phyloP scores from a whole-genome alignment of 768 basidiomycete species.

The Scleroderma citrinum region DNA sequence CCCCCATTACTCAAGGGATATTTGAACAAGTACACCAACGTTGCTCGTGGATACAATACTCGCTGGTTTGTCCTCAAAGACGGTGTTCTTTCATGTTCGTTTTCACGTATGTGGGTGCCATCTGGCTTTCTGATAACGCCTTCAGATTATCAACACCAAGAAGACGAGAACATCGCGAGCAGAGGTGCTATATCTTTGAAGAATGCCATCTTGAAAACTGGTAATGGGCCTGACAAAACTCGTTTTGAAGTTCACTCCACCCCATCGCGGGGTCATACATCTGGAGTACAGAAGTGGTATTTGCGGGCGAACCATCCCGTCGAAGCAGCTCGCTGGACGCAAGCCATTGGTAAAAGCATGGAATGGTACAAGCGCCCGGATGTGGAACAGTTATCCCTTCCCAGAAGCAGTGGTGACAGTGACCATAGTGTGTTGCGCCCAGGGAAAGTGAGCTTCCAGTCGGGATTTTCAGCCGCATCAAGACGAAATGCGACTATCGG shows the following conservation, averaged over 20 bases:
- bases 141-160: constrained; percentile 76
- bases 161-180: constrained; percentile 80
- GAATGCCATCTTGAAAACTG: constrained; percentile 57
- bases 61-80: constrained; percentile 90
- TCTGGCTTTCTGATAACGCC: background rate
- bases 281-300: constrained; percentile 67
- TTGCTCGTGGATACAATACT: constrained; percentile 83
- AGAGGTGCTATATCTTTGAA: constrained; percentile 88
- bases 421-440: constrained; percentile 35
- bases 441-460: constrained; percentile 27
- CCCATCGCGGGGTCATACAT: constrained; percentile 41
- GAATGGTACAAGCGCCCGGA: constrained; percentile 56
- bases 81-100: constrained; percentile 79
- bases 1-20: constrained; percentile 69
- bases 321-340: constrained; percentile 84
- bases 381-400: constrained; percentile 19
- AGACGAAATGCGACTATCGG: constrained; percentile 19
- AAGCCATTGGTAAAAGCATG: constrained; percentile 66
- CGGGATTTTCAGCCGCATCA: constrained; percentile 13
- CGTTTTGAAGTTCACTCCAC: constrained; percentile 80
- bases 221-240: constrained; percentile 47
- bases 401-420: constrained; percentile 43
- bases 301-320: constrained; percentile 83
- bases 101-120: background rate
- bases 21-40: constrained; percentile 89